A percentile compares a stretch with the other conserved stretches of the same genome.
Conservation (phyloP, 176 grass and related monocot genomes). For the Musa itinerans region DNA sequence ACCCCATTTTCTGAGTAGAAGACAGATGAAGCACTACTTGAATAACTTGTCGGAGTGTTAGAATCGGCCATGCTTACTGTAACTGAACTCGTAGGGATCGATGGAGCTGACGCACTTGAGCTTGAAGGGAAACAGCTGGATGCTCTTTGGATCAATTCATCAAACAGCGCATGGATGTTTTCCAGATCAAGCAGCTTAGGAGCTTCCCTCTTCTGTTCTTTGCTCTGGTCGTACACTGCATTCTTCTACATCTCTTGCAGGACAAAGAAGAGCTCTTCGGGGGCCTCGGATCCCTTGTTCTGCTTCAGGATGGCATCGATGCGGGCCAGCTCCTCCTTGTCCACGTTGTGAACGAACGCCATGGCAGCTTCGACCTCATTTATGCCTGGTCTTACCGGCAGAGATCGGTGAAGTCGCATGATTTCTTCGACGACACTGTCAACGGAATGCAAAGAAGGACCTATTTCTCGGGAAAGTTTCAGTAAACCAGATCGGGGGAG, state of each 20-base stretch:
- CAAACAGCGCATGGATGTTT: constrained; percentile 54
- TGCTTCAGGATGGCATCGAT: constrained; percentile 52
- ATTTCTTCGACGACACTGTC: constrained; percentile 74
- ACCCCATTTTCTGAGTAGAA: constrained; percentile 20
- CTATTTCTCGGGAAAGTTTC: constrained; percentile 19
- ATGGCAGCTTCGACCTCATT: constrained; percentile 79
- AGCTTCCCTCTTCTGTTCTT: constrained; percentile 84
- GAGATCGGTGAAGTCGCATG: constrained; percentile 67
- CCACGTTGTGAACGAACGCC: constrained; percentile 51
- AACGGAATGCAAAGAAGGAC: constrained; percentile 48
- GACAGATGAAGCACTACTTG: constrained; percentile 17
- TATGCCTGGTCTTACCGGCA: constrained; percentile 53
- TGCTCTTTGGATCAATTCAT: constrained; percentile 72
- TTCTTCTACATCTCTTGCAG: constrained; percentile 87
- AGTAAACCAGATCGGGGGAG: constrained; percentile 12
- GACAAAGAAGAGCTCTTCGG: constrained; percentile 83
- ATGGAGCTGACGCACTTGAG: constrained; percentile 31
- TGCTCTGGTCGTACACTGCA: constrained; percentile 52
- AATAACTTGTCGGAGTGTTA: constrained; percentile 11
- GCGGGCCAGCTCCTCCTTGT: constrained; percentile 64
- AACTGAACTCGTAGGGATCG: constrained; percentile 21
- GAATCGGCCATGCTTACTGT: constrained; percentile 1
- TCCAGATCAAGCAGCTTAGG: constrained; percentile 70
- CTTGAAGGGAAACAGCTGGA: constrained; percentile 61
- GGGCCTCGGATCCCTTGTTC: constrained; percentile 38